Evolutionary conservation across 352 stramenopile species (phyloP).

Genomic region (Phytophthora aleatoria): DNA sequence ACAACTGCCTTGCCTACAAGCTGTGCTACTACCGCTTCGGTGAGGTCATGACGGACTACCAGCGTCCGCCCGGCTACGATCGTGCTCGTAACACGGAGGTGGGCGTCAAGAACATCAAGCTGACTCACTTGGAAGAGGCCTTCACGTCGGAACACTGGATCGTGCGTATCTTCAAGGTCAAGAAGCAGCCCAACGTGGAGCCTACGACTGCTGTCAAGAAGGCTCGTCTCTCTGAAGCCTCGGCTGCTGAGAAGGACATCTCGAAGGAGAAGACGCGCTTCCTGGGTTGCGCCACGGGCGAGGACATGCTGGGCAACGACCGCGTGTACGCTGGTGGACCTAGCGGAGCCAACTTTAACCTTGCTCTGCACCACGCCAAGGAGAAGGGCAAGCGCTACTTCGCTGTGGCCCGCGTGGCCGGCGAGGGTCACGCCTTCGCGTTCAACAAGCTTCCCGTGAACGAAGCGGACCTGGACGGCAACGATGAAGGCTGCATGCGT

Average conservation of each 20-base stretch:
- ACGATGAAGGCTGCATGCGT: slow-evolving; percentile 81
- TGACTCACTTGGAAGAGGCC: slow-evolving; percentile 92
- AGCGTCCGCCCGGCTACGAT: slow-evolving; percentile 84
- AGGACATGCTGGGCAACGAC: slow-evolving; percentile 86
- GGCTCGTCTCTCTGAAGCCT: slow-evolving; percentile 55
- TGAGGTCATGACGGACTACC: slow-evolving; percentile 87
- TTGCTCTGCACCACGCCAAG: slow-evolving; percentile 88
- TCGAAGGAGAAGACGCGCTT: slow-evolving; percentile 83
- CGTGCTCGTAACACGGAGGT: slow-evolving; percentile 87
- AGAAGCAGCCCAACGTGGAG: slow-evolving; percentile 87
- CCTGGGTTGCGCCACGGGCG: slow-evolving; percentile 81
- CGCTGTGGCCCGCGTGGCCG: slow-evolving; percentile 75
- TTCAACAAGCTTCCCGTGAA: slow-evolving; percentile 87
- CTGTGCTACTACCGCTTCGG: slow-evolving; percentile 94
- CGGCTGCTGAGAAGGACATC: slow-evolving; percentile 54
- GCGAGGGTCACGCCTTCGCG: slow-evolving; percentile 88
- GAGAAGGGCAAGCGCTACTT: slow-evolving; percentile 88
- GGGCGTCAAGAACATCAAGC: slow-evolving; percentile 90
- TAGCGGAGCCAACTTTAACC: slow-evolving; percentile 90
- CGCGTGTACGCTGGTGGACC: slow-evolving; percentile 88
- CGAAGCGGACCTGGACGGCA: slow-evolving; percentile 69
- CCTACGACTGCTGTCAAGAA: slow-evolving; percentile 71
- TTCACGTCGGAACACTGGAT: slow-evolving; percentile 97
- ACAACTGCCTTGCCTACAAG: slow-evolving; percentile 95
- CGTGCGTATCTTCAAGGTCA: slow-evolving; percentile 95